phyloP scores from a whole-genome alignment of 345 rosid species.

The Eucalyptus cloeziana region DNA sequence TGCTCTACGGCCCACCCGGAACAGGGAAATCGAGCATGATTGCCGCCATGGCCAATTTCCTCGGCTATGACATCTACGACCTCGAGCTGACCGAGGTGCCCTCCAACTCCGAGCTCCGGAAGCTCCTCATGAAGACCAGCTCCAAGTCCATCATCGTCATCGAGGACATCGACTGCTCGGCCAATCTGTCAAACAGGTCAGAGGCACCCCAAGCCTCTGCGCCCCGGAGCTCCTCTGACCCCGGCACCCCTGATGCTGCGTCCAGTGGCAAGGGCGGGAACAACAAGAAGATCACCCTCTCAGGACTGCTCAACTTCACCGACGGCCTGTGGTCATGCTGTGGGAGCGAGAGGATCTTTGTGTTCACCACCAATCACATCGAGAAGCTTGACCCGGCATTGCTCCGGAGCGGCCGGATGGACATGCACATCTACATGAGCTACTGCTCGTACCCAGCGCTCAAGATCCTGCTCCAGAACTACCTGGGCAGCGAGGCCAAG shows the following conservation, averaged over 20 bases:
- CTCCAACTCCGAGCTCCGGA: conserved; percentile 76
- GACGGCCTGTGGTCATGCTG: background rate
- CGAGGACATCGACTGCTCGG: conserved; percentile 89
- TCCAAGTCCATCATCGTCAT: conserved; percentile 89
- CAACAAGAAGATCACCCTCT: conserved; percentile 45
- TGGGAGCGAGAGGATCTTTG: background rate
- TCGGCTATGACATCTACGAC: background rate
- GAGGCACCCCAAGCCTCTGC: background rate
- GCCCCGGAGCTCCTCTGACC: conserved; percentile 20
- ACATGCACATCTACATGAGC: background rate
- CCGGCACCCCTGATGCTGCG: conserved; percentile 14
- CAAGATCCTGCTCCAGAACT: conserved; percentile 63
- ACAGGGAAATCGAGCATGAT: background rate
- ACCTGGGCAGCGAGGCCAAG: conserved; percentile 30
- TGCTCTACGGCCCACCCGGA: background rate
- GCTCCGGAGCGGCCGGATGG: background rate
- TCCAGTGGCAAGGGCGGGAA: conserved; percentile 21
- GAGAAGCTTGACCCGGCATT: background rate
- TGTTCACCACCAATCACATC: background rate
- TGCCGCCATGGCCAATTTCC: background rate
- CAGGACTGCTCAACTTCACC: background rate
- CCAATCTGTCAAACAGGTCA: conserved; percentile 58
- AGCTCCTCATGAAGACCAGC: conserved; percentile 76
- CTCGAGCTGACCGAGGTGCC: conserved; percentile 38
- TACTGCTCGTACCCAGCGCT: conserved; percentile 55